phyloP scores from a whole-genome alignment of 129 eudicot species.

The Chrysanthemum makinoi region DNA sequence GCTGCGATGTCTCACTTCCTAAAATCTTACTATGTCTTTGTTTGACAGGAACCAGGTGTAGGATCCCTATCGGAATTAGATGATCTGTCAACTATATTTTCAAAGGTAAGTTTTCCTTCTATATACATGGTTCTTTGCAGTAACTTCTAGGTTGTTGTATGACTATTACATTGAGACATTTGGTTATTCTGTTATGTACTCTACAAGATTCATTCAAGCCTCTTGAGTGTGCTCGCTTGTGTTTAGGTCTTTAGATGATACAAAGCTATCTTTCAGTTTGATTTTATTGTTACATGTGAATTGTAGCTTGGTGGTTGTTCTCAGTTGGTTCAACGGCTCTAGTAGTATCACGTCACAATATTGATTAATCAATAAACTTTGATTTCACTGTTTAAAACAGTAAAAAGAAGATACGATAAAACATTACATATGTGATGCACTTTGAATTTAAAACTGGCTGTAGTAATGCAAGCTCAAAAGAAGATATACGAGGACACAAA shows the following conservation, averaged over 20 bases:
- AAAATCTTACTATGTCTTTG: background rate
- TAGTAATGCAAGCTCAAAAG: no score
- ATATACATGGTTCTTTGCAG: background rate
- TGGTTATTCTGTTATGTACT: constrained; percentile 4
- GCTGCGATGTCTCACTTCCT: background rate
- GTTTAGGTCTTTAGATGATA: background rate
- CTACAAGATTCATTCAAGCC: background rate
- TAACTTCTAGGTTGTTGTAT: constrained; percentile 4
- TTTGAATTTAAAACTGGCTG: no score
- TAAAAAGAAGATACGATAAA: no score
- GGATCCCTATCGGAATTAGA: constrained; percentile 81
- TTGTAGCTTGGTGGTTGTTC: no score
- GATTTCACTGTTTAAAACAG: no score
- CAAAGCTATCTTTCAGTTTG: no score
- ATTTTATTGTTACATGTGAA: no score
- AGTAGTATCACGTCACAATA: no score
- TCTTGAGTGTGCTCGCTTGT: constrained; percentile 10
- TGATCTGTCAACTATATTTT: constrained; percentile 86
- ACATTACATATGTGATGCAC: no score
- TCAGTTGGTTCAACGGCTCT: no score
- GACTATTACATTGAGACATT: background rate
- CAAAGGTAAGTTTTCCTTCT: constrained; percentile 61
- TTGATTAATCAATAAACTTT: no score
- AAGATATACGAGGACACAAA: no score
- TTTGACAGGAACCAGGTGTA: constrained; percentile 56